Conservation (phyloP, 148 eudicot genomes). For the Amaranthus palmeri region DNA sequence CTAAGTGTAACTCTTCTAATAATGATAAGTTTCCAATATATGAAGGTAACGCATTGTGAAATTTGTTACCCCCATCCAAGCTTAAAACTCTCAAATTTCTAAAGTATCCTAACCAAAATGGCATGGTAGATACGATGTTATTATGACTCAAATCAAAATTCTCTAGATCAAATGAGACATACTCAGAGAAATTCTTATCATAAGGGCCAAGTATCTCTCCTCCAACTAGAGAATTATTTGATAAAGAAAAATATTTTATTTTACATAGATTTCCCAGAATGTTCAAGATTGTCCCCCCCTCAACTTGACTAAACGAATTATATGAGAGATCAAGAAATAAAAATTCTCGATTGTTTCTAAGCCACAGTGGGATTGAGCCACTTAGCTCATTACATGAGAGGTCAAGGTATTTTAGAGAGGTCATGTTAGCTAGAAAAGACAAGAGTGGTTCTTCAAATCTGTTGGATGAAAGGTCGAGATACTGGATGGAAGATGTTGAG, state of each 20-base stretch:
- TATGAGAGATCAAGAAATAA: background rate
- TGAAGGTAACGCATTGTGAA: background rate
- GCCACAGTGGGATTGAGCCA: conserved; percentile 18
- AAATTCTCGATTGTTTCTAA: conserved; percentile 10
- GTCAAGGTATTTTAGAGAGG: conserved; percentile 16
- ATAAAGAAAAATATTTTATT: conserved; percentile 3
- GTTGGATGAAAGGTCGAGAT: background rate
- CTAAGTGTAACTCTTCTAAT: background rate
- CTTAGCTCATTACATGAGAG: conserved; percentile 1
- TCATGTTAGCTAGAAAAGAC: conserved; percentile 4
- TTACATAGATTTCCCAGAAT: conserved; percentile 6
- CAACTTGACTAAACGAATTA: conserved; percentile 8
- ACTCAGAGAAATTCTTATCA: background rate
- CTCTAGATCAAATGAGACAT: background rate
- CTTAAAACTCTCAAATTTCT: background rate
- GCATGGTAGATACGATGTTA: conserved; percentile 9
- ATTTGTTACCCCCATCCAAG: background rate
- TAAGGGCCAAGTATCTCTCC: background rate
- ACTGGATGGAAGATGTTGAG: background rate
- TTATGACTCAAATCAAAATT: background rate
- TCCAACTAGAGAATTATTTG: background rate
- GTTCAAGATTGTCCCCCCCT: conserved; percentile 16
- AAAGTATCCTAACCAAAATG: conserved; percentile 12
- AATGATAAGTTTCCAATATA: conserved; percentile 4
- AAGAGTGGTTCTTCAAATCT: background rate